Conservation (phyloP, 805 yeast genomes). For the Candida nemodendra region DNA sequence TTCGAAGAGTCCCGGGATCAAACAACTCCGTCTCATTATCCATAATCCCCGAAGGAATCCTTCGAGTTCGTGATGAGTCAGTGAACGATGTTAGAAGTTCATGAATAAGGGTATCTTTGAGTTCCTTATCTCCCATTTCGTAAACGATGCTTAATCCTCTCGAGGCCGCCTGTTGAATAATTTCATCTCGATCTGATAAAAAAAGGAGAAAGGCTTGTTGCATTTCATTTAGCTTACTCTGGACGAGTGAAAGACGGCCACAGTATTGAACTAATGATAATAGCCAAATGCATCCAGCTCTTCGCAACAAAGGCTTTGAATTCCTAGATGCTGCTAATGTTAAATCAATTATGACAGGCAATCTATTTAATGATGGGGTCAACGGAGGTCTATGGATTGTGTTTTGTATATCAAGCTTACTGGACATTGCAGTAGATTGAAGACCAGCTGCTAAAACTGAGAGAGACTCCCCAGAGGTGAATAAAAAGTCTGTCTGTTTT, state of each 20-base stretch:
- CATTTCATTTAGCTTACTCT: slow-evolving; percentile 50
- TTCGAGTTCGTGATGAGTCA: slow-evolving; percentile 50
- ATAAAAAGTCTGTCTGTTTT: slow-evolving; percentile 72
- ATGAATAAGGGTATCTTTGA: slow-evolving; percentile 71
- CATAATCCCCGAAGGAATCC: slow-evolving; percentile 61
- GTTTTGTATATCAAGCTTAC: slow-evolving; percentile 54
- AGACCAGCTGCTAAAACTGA: slow-evolving; percentile 73
- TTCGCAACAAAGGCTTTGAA: slow-evolving; percentile 73
- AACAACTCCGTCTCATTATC: slow-evolving; percentile 80
- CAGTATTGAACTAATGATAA: slow-evolving; percentile 77
- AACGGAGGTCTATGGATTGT: slow-evolving; percentile 10
- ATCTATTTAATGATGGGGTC: slow-evolving; percentile 6
- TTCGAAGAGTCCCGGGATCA: slow-evolving; percentile 75
- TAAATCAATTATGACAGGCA: slow-evolving; percentile 39
- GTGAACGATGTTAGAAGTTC: slow-evolving; percentile 77
- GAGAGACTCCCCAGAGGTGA: slow-evolving; percentile 83
- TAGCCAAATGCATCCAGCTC: slow-evolving; percentile 82
- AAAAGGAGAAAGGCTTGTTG: slow-evolving; percentile 77
- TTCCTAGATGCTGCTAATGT: slow-evolving; percentile 54
- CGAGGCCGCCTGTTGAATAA: slow-evolving; percentile 90
- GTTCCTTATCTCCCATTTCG: slow-evolving; percentile 66
- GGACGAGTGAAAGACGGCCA: slow-evolving; percentile 44
- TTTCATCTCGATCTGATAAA: slow-evolving; percentile 77
- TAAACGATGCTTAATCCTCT: slow-evolving; percentile 82
- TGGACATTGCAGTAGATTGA: slow-evolving; percentile 55